These are phyloP conservation scores for Kodamaea alishanica DNA, from an alignment of 1,139 yeast species.

Conservation along the genomic window DNA sequence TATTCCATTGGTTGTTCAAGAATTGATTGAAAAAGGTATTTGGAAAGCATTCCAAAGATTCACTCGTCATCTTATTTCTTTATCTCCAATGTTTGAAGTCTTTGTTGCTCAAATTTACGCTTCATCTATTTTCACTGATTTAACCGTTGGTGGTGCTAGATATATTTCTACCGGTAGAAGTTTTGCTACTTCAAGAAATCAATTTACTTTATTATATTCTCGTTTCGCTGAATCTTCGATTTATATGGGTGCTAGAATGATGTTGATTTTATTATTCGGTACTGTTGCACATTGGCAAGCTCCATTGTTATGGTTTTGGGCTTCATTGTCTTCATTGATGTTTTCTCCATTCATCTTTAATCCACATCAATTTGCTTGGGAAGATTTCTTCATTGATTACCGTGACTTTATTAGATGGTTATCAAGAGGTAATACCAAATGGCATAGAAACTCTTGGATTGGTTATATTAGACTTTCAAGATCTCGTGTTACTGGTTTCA, in stretches of 20 bases:
- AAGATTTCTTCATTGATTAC: constrained; percentile 97
- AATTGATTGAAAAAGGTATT: constrained; percentile 93
- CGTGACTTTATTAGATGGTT: constrained; percentile 98
- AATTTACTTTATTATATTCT: constrained; percentile 90
- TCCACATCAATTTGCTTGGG: constrained; percentile 99
- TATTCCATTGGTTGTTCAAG: constrained; percentile 94
- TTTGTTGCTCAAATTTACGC: constrained; percentile 98
- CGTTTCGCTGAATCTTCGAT: constrained; percentile 97
- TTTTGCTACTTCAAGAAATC: constrained; percentile 97
- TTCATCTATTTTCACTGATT: constrained; percentile 82
- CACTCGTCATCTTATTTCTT: constrained; percentile 79
- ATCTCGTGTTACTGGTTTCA: constrained; percentile 97
- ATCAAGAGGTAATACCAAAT: constrained; percentile 96
- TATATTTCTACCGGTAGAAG: constrained; percentile 99
- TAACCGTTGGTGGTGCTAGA: constrained; percentile 99
- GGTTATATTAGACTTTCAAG: constrained; percentile 94
- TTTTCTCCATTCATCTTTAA: constrained; percentile 93
- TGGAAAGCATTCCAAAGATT: constrained; percentile 95
- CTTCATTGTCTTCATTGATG: constrained; percentile 83
- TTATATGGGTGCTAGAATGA: constrained; percentile 90
- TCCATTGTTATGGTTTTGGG: constrained; percentile 98
- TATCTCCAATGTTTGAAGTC: constrained; percentile 97
- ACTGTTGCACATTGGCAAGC: constrained; percentile 97
- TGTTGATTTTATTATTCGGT: constrained; percentile 86
- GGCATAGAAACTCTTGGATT: constrained; percentile 99